These are phyloP conservation scores for Ascochyta viciae-villosae DNA, from an alignment of 2,329 filamentous ascomycete species.

Conservation along the genomic window DNA sequence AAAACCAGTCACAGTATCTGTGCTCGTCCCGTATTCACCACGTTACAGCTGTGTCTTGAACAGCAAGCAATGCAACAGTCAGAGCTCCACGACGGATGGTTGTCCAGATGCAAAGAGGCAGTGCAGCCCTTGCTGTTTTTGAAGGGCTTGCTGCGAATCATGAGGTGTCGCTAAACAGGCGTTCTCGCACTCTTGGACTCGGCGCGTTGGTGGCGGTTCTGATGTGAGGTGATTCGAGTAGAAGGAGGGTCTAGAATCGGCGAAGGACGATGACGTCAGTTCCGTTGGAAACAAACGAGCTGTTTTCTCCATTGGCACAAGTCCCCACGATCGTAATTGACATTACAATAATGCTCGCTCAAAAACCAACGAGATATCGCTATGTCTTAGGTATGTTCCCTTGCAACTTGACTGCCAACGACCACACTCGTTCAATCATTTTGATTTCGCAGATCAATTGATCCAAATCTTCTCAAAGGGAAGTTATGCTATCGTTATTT, in stretches of 20 bases:
- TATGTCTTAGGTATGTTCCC: no score
- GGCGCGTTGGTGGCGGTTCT: neutral
- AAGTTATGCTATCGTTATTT: no score
- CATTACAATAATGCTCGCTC: no score
- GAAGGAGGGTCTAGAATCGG: neutral
- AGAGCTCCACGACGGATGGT: neutral
- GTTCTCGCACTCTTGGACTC: neutral
- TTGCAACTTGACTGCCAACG: no score
- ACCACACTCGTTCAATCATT: no score
- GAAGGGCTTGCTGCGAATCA: neutral
- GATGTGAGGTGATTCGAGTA: neutral
- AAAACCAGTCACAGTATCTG: neutral
- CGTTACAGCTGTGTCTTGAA: neutral
- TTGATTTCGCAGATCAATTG: no score
- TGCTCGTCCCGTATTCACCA: neutral
- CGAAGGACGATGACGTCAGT: conserved; percentile 1
- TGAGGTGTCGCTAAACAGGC: neutral
- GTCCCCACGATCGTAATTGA: no score
- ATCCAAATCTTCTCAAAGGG: no score
- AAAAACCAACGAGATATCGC: no score
- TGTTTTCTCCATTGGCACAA: no score
- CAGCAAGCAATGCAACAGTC: neutral
- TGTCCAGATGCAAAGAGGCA: neutral
- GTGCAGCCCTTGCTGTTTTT: neutral
- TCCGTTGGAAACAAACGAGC: neutral